Percentiles rank a stretch among this genome's conserved stretches.
Conservation (phyloP, 176 grass and related monocot genomes). For the Avena insularis region DNA sequence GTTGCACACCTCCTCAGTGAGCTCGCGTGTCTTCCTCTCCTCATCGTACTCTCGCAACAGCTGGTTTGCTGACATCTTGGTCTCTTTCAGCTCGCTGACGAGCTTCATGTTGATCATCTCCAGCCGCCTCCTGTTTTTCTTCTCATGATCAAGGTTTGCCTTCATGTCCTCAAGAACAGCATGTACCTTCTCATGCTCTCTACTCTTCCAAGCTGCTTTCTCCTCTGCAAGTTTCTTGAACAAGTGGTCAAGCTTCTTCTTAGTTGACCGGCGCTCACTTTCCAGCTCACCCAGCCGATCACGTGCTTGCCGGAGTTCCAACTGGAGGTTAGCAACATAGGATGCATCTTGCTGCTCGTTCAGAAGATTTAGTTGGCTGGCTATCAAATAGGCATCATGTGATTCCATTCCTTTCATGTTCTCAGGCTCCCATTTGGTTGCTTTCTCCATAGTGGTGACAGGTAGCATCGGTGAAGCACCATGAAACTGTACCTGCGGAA, state of each 20-base stretch:
- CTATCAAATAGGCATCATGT: conserved; percentile 74
- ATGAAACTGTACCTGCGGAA: conserved; percentile 48
- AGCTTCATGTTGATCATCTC: conserved; percentile 87
- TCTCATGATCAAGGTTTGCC: conserved; percentile 85
- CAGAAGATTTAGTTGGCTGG: conserved; percentile 74
- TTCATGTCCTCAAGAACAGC: conserved; percentile 90
- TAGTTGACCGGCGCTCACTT: conserved; percentile 70
- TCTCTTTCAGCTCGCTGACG: conserved; percentile 77
- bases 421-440: conserved; percentile 95
- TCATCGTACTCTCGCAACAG: conserved; percentile 86
- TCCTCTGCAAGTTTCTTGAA: conserved; percentile 93
- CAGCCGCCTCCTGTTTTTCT: conserved; percentile 70
- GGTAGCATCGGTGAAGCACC: conserved; percentile 52
- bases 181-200: conserved; percentile 84
- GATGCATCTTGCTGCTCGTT: conserved; percentile 57
- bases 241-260: conserved; percentile 90
- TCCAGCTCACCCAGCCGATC: conserved; percentile 67
- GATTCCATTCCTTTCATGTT: conserved; percentile 62
- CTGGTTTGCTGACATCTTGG: conserved; percentile 72
- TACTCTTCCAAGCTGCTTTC: conserved; percentile 85
- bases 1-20: conserved; percentile 92
- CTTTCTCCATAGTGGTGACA: conserved; percentile 72
- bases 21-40: conserved; percentile 75
- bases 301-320: conserved; percentile 79
- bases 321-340: conserved; percentile 65